Evolutionary conservation across 768 basidiomycete species (phyloP), one percentile per base, ranked within the genome.

Genomic region (Serendipita sp.): DNA sequence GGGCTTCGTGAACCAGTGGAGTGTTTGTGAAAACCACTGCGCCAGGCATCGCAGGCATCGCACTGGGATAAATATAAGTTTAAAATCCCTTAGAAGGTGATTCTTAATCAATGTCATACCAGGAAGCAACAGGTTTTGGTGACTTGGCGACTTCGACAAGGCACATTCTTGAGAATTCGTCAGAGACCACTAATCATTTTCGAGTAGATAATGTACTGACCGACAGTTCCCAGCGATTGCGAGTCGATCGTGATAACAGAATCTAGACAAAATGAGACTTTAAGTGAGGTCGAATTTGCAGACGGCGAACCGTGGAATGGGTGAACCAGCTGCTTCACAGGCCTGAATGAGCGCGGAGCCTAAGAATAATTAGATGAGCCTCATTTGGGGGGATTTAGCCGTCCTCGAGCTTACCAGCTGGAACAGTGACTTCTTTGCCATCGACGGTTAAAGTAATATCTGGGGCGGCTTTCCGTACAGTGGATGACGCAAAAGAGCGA

Each of bases 221-320:
- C 90, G 89, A 78, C 95, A 97, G 74, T 98, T 97, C 63, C 95
- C 95, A 69, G 95, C 95, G 71, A 98, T 94, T 58, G 94, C 92
- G 30, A 97, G 83, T 70, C 93, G 83, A 73, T 93, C 91, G 79
- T 92, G 88, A 73, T 91, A 88, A 70, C 86, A 89, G 73, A 89
- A 89, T 72, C 88, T 89, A 58, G 47, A 65, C 71, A 56, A 67
- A 44, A 48, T 65, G 32, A 63, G 65, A 46, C 41, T 41, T 44
- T 44, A 64, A 34, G 65, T 30, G 3, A 32, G 7, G 47, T 16
- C 38, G 30, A 65, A 30, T 62, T n/a, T 8, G 64, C 4, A 5
- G 60, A 58, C 63, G 18, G 76, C 74, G 63, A 68, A 89, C 89
- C 89, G 80, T 62, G 89, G 90, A 74, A 92, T 85, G 51, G 82